Base-by-base conservation (phyloP, 2,329 filamentous ascomycete genomes). In the Arthrobotrys megalospora region DNA sequence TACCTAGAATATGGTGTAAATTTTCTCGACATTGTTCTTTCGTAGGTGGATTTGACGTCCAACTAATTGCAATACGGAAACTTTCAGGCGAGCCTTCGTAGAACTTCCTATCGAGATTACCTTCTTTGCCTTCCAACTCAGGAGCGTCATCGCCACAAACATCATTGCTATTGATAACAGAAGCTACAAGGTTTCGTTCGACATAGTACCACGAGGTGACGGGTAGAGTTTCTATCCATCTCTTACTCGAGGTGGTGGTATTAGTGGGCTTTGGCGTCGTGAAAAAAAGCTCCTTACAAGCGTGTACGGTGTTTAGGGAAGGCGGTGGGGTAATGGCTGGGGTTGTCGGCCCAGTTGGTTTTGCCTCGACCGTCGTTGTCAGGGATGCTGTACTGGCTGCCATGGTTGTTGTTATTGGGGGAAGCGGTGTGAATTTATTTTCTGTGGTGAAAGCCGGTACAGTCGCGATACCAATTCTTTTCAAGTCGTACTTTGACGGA, bases 81-180 rank as follows among this genome's bases (percentile, higher is more conserved):
- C 38, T 58, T 50, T 70, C 66, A 16, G 53, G 66, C 7, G 52
- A 62, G 3, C 66, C 66, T 41, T 50, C 21, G 32, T 34, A 70
- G 16, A 70, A 70, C 1, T 6, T 36, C 21, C 32, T 47, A 12
- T 28, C 21, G 3, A 58, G 14, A n/a, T 2, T 6, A n/a, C 50
- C 36, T 7, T 28, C 4, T 14, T 48, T 69, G 10, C 52, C 21
- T 48, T 28, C 38, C 4, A 47, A 14, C 8, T 60, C 50, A 5
- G 38, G 38, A 24, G 53, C 34, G 10, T 36, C 16, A 7, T 53
- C 55, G 1, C 50, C 65, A 36, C 65, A 68, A 43, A 68, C 50
- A 1, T 28, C 28, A 36, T 36, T 32, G 43, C 43, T 71, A 3
- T 50, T 45, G 19, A 63, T 63, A 6, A 52, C 2, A 1, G 16